Evolutionary conservation across 495 filamentous ascomycete species (phyloP).

Genomic region (Chaetomium fimeti): DNA sequence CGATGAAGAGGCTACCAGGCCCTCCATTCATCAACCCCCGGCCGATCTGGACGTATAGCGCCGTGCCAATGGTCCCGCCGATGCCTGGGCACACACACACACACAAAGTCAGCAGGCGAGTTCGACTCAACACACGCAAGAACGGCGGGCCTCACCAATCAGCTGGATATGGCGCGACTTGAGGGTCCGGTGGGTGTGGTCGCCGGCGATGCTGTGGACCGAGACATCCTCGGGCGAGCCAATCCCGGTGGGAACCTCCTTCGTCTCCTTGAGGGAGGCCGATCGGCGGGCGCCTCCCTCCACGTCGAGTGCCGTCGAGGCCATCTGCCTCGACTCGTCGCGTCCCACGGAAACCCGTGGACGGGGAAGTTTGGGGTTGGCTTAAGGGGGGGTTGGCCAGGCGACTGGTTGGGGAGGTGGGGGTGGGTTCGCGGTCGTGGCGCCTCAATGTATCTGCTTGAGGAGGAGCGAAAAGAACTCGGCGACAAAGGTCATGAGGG

Average conservation of each 20-base stretch:
- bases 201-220: slow-evolving; percentile 16
- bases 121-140: not conserved
- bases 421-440: not conserved
- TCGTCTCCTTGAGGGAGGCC: slow-evolving; percentile 8
- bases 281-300: slow-evolving; percentile 10
- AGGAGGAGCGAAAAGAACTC: slow-evolving; percentile 48
- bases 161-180: slow-evolving; percentile 54
- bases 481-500: slow-evolving; percentile 42
- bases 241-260: slow-evolving; percentile 7
- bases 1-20: slow-evolving; percentile 72
- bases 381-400: too few species aligned
- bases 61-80: slow-evolving; percentile 54
- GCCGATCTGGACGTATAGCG: slow-evolving; percentile 58
- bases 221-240: slow-evolving; percentile 10
- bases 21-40: slow-evolving; percentile 65
- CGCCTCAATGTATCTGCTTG: slow-evolving; percentile 41
- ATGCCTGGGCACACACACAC: slow-evolving; percentile 45
- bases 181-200: slow-evolving; percentile 45
- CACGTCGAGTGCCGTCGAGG: slow-evolving; percentile 13
- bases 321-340: slow-evolving; percentile 4
- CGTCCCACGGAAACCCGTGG: too few species aligned
- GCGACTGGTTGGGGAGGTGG: too few species aligned
- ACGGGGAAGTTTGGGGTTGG: too few species aligned
- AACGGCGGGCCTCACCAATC: slow-evolving; percentile 37
- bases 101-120: slow-evolving; percentile 3